Evolutionary conservation across 2,329 filamentous ascomycete species (phyloP).

Genomic region (Acarospora socialis): DNA sequence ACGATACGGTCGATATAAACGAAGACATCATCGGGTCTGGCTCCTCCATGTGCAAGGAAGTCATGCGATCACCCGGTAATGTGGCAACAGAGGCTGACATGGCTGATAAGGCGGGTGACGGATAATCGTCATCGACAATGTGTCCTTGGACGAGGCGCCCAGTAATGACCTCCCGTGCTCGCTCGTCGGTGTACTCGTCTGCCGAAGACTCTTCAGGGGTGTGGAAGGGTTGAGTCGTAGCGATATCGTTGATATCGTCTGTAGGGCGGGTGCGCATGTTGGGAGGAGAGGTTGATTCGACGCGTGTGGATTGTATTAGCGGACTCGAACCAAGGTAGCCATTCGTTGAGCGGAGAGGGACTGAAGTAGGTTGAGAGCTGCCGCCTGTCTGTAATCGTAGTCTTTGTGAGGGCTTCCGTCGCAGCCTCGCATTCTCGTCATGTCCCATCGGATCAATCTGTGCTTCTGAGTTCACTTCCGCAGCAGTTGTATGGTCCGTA

Average conservation of each 20-base stretch:
- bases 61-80: slow-evolving; percentile 33
- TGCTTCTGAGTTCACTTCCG: slow-evolving; percentile 18
- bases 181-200: slow-evolving; percentile 58
- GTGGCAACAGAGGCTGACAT: slow-evolving; percentile 48
- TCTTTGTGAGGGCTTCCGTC: slow-evolving; percentile 14
- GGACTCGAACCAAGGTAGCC: slow-evolving; percentile 15
- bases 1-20: slow-evolving; percentile 67
- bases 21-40: slow-evolving; percentile 71
- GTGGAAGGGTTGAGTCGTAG: slow-evolving; percentile 11
- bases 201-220: slow-evolving; percentile 17
- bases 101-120: slow-evolving; percentile 55
- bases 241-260: slow-evolving; percentile 15
- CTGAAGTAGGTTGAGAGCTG: slow-evolving; percentile 1
- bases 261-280: slow-evolving; percentile 24
- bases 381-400: slow-evolving; percentile 16
- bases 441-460: slow-evolving; percentile 19
- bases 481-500: slow-evolving; percentile 12
- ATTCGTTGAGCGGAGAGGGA: slow-evolving; percentile 5
- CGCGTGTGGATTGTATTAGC: slow-evolving; percentile 15
- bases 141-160: slow-evolving; percentile 86
- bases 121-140: slow-evolving; percentile 86
- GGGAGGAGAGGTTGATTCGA: slow-evolving; percentile 22
- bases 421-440: slow-evolving; percentile 8
- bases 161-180: slow-evolving; percentile 78
- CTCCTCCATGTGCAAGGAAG: slow-evolving; percentile 33